A percentile compares a stretch with the other conserved stretches of the same genome.
These are phyloP conservation scores for Wickerhamiella siamensis DNA, from an alignment of 805 yeast species.

Conservation along the genomic window DNA sequence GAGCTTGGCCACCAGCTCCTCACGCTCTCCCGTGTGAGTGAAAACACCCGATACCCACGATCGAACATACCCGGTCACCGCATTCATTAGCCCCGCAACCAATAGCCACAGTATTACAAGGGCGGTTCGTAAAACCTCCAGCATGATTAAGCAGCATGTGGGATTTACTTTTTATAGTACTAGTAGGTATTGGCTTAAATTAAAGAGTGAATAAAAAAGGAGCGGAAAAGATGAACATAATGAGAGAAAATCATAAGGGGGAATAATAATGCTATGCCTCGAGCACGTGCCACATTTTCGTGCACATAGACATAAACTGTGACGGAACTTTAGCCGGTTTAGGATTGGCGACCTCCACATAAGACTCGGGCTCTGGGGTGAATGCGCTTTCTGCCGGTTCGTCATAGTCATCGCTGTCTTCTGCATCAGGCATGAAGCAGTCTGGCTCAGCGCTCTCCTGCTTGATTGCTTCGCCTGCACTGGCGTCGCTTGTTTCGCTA, in stretches of 20 bases:
- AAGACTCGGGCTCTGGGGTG: background rate
- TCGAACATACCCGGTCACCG: background rate
- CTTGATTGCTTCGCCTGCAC: background rate
- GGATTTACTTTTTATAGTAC: too few species aligned
- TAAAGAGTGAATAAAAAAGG: background rate
- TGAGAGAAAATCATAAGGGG: background rate
- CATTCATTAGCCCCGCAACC: background rate
- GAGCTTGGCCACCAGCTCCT: constrained; percentile 16
- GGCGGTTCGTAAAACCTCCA: background rate
- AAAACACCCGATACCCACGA: background rate
- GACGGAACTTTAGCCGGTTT: background rate
- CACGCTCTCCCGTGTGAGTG: background rate
- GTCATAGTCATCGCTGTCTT: background rate
- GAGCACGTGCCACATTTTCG: background rate
- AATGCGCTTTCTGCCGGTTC: background rate
- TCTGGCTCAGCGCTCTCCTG: background rate
- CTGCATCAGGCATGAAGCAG: background rate
- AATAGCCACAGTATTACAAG: background rate
- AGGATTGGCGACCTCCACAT: background rate
- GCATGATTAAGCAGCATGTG: too few species aligned
- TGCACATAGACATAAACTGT: background rate
- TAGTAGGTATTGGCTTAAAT: too few species aligned
- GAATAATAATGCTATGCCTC: too few species aligned
- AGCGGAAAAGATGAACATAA: background rate
- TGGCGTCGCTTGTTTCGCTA: too few species aligned